Evolutionary conservation across 805 yeast species (phyloP).

Genomic region (Lachancea dasiensis): DNA sequence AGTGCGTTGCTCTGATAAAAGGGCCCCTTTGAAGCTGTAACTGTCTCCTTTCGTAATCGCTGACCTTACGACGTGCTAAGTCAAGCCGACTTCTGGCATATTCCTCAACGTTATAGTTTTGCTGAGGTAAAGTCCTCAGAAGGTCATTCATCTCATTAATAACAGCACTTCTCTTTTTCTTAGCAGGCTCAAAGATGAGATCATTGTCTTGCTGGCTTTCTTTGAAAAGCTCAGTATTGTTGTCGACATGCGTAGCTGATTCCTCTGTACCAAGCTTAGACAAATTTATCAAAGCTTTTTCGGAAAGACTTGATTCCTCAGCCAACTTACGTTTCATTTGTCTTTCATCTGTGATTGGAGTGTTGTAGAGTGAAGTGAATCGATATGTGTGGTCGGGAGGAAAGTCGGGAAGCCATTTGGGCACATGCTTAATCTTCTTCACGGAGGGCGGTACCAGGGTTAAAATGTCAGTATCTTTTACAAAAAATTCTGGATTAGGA

Average conservation of each 20-base stretch:
- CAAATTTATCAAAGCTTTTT: conserved; percentile 51
- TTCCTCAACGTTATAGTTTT: conserved; percentile 48
- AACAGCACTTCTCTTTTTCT: conserved; percentile 2
- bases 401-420: conserved; percentile 74
- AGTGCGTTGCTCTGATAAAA: conserved; percentile 21
- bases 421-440: conserved; percentile 43
- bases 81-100: conserved; percentile 47
- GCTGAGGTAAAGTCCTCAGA: conserved; percentile 14
- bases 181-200: conserved; percentile 4
- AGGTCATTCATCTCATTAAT: conserved; percentile 11
- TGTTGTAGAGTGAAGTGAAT: conserved; percentile 63
- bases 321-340: conserved; percentile 65
- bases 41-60: conserved; percentile 21
- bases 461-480: conserved; percentile 11
- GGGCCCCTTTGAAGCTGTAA: conserved; percentile 23
- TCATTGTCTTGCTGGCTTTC: conserved; percentile 10
- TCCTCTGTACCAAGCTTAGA: conserved; percentile 10
- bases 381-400: conserved; percentile 94
- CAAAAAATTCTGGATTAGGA: conserved; percentile 12
- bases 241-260: neutral
- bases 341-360: conserved; percentile 62
- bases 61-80: conserved; percentile 32
- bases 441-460: conserved; percentile 50
- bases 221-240: conserved; percentile 9
- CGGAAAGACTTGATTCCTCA: conserved; percentile 76